A percentile compares a stretch with the other conserved stretches of the same genome.
phyloP scores from a whole-genome alignment of 2,329 filamentous ascomycete genomes.

The Cercospora nicotianae region DNA sequence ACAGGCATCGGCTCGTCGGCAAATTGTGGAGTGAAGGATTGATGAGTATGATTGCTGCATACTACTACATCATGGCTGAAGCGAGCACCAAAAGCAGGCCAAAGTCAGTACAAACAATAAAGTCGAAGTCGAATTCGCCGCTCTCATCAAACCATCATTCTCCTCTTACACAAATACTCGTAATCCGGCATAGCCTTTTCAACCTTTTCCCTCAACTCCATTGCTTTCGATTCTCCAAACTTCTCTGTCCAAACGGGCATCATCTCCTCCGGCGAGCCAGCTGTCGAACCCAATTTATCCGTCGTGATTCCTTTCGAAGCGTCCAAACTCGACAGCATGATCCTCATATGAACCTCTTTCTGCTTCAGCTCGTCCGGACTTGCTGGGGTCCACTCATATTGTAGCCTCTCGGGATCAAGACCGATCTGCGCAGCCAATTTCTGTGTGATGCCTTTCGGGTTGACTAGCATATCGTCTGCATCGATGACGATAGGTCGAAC shows the following conservation, averaged over 20 bases:
- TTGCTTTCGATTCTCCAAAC: conserved; percentile 2
- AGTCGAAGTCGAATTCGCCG: too few species aligned
- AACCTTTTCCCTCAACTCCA: background rate
- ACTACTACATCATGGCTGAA: too few species aligned
- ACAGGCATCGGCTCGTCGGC: background rate
- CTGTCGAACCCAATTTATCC: conserved; percentile 1
- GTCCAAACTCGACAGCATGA: conserved; percentile 7
- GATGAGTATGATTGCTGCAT: too few species aligned
- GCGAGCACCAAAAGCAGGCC: too few species aligned
- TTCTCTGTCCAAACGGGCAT: conserved; percentile 9
- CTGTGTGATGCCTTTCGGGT: conserved; percentile 1
- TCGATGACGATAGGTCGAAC: conserved; percentile 8
- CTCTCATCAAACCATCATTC: conserved; percentile 1
- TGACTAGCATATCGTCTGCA: conserved; percentile 11
- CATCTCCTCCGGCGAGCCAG: conserved; percentile 2
- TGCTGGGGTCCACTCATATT: conserved; percentile 7
- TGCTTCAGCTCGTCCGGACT: conserved; percentile 1
- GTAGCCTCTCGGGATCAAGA: background rate
- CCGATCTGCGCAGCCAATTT: conserved; percentile 11
- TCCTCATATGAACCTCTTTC: background rate
- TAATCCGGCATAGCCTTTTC: conserved; percentile 8
- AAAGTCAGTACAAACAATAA: too few species aligned
- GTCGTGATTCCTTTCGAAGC: conserved; percentile 2
- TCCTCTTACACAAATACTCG: conserved; percentile 10
- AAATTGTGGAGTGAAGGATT: background rate